Evolutionary conservation across 2,329 filamentous ascomycete species (phyloP).

Genomic region (Colletotrichum paranaense): DNA sequence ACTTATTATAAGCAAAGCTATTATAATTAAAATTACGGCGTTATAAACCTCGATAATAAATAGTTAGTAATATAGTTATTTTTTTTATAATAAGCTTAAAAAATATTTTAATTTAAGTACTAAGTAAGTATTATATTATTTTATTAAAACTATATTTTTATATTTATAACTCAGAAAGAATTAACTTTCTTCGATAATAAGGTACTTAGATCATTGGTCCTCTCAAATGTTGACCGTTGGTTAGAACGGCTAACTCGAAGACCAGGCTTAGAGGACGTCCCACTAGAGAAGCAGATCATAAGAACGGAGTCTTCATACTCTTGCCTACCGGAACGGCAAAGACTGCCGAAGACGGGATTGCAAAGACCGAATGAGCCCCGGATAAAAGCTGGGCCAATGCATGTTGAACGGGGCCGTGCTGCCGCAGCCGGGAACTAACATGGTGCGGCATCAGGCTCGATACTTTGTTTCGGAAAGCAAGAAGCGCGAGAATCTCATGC

Average conservation of each 20-base stretch:
- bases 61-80: too few species aligned
- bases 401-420: conserved; percentile 21
- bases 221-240: background rate
- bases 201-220: background rate
- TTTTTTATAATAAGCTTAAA: too few species aligned
- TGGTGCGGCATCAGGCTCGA: conserved; percentile 14
- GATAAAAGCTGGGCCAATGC: conserved; percentile 19
- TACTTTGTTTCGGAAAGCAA: background rate
- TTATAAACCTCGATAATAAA: too few species aligned
- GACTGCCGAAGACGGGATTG: background rate
- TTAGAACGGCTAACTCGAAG: background rate
- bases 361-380: background rate
- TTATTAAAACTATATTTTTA: too few species aligned
- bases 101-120: too few species aligned
- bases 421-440: conserved; percentile 24
- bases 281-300: background rate
- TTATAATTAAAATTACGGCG: too few species aligned
- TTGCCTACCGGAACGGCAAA: background rate
- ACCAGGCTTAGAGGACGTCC: background rate
- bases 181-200: too few species aligned
- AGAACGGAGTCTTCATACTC: background rate
- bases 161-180: too few species aligned
- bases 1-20: too few species aligned
- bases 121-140: too few species aligned
- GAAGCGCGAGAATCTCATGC: conserved; percentile 7